Evolutionary conservation across 2,329 filamentous ascomycete genomes (phyloP).

Genomic region (Botrytis fabae): DNA sequence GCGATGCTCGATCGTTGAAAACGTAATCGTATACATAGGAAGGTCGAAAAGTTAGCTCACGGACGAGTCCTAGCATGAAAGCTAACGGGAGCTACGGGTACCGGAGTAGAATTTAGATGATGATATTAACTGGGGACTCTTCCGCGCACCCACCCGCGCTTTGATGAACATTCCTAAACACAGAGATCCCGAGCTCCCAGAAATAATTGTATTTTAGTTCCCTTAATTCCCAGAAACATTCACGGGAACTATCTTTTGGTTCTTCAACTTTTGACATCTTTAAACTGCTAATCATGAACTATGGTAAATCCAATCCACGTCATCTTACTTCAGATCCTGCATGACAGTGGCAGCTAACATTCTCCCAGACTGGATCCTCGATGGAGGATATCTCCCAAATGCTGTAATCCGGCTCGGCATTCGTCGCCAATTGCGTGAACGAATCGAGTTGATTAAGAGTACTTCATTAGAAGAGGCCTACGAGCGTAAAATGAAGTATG

Average conservation of each 20-base stretch:
- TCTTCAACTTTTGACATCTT: not conserved
- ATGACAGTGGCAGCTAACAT: conserved; percentile 16
- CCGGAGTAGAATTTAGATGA: conserved; percentile 9
- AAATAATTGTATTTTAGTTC: not conserved
- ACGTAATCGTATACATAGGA: not conserved
- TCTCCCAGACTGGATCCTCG: conserved; percentile 56
- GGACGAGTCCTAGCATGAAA: not conserved
- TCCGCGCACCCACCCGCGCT: conserved; percentile 12
- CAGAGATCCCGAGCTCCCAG: not conserved
- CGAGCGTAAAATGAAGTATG: conserved; percentile 63
- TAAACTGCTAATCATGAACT: conserved; percentile 32
- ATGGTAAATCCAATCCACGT: conserved; percentile 27
- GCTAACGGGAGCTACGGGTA: conserved; percentile 15
- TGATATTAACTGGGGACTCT: conserved; percentile 10
- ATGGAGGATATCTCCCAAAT: conserved; percentile 65
- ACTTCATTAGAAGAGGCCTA: conserved; percentile 55
- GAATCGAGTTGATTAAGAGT: conserved; percentile 55
- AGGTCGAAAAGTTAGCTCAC: not conserved
- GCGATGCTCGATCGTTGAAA: not conserved
- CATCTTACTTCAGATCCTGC: not conserved
- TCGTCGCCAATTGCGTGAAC: conserved; percentile 62
- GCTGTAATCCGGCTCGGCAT: conserved; percentile 64
- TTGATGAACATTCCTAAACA: conserved; percentile 17
- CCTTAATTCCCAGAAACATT: not conserved
- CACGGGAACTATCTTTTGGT: not conserved